Conservation (phyloP, 768 basidiomycete genomes). For the Suillus bovinus region DNA sequence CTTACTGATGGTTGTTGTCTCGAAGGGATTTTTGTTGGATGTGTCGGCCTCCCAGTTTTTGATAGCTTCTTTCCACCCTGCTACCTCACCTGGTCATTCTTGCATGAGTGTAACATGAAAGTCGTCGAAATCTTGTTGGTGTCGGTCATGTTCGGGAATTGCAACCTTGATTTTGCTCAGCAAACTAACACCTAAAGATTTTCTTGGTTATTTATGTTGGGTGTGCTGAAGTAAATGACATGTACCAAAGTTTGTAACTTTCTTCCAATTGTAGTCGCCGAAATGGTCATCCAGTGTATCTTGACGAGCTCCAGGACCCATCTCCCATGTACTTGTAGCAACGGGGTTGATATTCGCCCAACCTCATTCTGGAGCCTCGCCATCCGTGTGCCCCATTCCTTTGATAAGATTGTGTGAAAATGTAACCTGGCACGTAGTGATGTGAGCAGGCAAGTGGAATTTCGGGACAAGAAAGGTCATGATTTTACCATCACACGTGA, state of each 20-base stretch:
- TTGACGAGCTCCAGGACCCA: slow-evolving; percentile 15
- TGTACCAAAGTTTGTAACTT: neutral
- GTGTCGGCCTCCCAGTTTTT: too few relatives aligned
- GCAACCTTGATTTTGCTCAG: too few relatives aligned
- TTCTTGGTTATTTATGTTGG: too few relatives aligned
- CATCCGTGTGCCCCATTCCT: neutral
- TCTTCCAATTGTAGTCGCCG: slow-evolving; percentile 7
- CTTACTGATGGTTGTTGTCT: too few relatives aligned
- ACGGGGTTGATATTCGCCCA: slow-evolving; percentile 20
- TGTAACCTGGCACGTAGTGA: neutral
- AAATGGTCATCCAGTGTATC: slow-evolving; percentile 30
- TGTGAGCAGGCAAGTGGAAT: slow-evolving; percentile 16
- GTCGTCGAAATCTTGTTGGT: too few relatives aligned
- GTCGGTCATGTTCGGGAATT: too few relatives aligned
- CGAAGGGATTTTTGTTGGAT: too few relatives aligned
- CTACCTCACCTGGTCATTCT: too few relatives aligned
- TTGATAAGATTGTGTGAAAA: neutral
- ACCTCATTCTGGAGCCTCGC: slow-evolving; percentile 9
- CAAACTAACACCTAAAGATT: too few relatives aligned
- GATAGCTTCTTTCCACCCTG: too few relatives aligned
- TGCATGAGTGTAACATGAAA: too few relatives aligned
- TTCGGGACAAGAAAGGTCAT: slow-evolving; percentile 11
- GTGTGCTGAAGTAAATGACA: too few relatives aligned
- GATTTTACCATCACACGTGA: neutral
- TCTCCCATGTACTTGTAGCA: slow-evolving; percentile 17